Conservation (phyloP, 441 rosid genomes). For the Corymbia calophylla region DNA sequence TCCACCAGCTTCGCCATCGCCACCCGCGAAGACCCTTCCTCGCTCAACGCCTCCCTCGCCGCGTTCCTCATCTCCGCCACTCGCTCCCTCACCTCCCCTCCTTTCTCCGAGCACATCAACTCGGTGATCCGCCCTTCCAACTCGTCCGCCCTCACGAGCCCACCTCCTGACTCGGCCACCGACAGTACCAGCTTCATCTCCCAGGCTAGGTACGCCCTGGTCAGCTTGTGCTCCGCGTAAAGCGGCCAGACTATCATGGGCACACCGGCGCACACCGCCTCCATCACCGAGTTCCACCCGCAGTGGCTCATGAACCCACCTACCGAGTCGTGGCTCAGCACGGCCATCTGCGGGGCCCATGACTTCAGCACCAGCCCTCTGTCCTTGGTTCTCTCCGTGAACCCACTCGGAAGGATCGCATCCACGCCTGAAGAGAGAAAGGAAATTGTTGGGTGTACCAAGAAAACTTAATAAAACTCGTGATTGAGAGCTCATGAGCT, state of each 20-base stretch:
- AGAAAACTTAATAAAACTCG: no score
- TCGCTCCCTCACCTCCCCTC: constrained; percentile 11
- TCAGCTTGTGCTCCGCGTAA: constrained; percentile 36
- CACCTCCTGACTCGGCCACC: constrained; percentile 17
- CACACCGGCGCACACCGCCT: constrained; percentile 7
- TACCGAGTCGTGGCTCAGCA: no score
- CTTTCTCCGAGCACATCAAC: constrained; percentile 16
- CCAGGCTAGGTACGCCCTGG: constrained; percentile 14
- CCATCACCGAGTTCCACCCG: neutral
- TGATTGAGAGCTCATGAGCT: no score
- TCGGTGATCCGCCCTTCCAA: constrained; percentile 24
- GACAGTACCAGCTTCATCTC: constrained; percentile 25
- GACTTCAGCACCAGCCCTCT: no score
- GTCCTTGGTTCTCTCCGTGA: neutral
- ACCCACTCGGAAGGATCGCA: no score
- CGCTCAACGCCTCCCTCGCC: constrained; percentile 17
- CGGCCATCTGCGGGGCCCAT: no score
- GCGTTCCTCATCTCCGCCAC: constrained; percentile 9
- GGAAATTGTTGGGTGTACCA: no score
- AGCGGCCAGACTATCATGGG: constrained; percentile 25
- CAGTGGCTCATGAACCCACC: no score
- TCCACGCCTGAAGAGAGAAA: no score
- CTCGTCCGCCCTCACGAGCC: constrained; percentile 21
- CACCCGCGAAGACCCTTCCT: constrained; percentile 17
- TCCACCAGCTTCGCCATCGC: constrained; percentile 11